A percentile compares a stretch with the other conserved stretches of the same genome.
These are phyloP conservation scores for Saxophila tyrrhenica DNA, from an alignment of 495 filamentous ascomycete species.

Conservation along the genomic window DNA sequence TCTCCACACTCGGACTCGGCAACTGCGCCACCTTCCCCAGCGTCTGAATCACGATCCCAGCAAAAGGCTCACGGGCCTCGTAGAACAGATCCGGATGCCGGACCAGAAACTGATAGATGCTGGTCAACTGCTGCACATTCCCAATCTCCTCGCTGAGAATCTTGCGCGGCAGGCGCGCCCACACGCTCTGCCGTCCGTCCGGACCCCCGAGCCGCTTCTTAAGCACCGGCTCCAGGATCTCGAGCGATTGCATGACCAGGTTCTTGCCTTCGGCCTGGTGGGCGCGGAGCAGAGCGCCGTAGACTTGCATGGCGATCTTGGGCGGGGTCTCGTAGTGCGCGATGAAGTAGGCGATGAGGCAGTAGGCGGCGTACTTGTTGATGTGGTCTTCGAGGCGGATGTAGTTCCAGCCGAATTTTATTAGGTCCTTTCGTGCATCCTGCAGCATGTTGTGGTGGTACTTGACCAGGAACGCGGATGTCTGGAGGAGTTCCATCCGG, in stretches of 20 bases:
- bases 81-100: slow-evolving; percentile 89
- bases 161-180: slow-evolving; percentile 82
- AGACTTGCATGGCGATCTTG: slow-evolving; percentile 92
- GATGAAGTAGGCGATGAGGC: slow-evolving; percentile 95
- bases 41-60: slow-evolving; percentile 76
- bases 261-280: slow-evolving; percentile 91
- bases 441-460: slow-evolving; percentile 75
- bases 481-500: slow-evolving; percentile 86
- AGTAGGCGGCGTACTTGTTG: slow-evolving; percentile 97
- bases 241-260: slow-evolving; percentile 85
- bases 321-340: slow-evolving; percentile 90
- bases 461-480: slow-evolving; percentile 88
- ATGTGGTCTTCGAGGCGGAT: slow-evolving; percentile 96
- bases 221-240: slow-evolving; percentile 85
- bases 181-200: slow-evolving; percentile 57
- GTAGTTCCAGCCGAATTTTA: slow-evolving; percentile 98
- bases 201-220: slow-evolving; percentile 53
- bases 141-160: slow-evolving; percentile 93
- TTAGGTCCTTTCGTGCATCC: slow-evolving; percentile 92
- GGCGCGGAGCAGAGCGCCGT: slow-evolving; percentile 76
- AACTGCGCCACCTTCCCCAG: slow-evolving; percentile 78
- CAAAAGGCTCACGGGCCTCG: slow-evolving; percentile 82
- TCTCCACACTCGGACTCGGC: slow-evolving; percentile 80
- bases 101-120: slow-evolving; percentile 94
- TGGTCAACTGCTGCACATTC: slow-evolving; percentile 90